Base-by-base conservation (phyloP, 148 eudicot species). In the Simmondsia chinensis region DNA sequence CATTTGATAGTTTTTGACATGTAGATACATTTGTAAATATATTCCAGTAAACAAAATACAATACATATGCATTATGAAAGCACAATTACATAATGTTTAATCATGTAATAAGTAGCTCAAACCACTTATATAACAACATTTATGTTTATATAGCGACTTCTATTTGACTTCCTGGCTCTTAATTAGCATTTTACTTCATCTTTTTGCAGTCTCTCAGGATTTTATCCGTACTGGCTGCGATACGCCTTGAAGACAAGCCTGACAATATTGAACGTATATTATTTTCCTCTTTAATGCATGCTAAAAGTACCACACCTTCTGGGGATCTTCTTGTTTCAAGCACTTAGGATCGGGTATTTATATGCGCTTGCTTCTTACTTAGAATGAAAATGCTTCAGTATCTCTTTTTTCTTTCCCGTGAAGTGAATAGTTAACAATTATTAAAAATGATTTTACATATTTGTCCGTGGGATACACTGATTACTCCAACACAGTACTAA, bases 201-300 rank as follows among this genome's bases (percentile, higher is more conserved):
- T n/a, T n/a, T n/a, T n/a, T n/a, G 33, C 71, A 73, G 79, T 57
- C 68, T 35, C 41, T 73, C 51, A 69, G 61, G 56, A 37, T 73
- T 39, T 43, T 73, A 20, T 60, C 79, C 19, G 61, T 59, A 20
- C 30, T 73, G 68, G 75, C 75, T 52, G 79, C 61, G 20, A 49
- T 65, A 33, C 71, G 69, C 2, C 53, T 73, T 41, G 79, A 73
- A 52, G 69, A 64, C 45, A 51, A 51, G 30, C 21, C 39, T 23
- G 75, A 74, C 48, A 45, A 39, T 18, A 42, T 74, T 49, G 69
- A 61, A 56, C 25, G 41, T 58, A 55, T 67, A 64, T 19, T 57
- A 39, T 17, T 57, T 59, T 6, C 25, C 43, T 2, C 69, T 57
- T 35, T 73, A 59, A 61, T 56, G n/a, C n/a, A n/a, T n/a, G n/a